Evolutionary conservation across 108 stramenopile genomes (phyloP).

Genomic region (Fragilariopsis cylindrus): DNA sequence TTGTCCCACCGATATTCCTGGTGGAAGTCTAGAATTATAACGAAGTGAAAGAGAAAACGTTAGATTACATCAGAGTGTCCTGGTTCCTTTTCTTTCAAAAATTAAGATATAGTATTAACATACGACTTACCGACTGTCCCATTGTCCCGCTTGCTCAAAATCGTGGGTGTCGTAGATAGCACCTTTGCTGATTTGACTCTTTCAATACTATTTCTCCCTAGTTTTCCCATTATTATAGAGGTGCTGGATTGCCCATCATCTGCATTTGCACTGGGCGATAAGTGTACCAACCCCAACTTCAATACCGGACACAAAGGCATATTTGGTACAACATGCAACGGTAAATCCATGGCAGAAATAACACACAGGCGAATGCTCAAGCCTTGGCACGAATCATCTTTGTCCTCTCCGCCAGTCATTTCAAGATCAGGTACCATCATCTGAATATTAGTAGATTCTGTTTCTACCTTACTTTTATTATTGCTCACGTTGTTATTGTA

Average conservation of each 20-base stretch:
- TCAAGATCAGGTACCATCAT: background rate
- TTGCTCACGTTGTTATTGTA: too few relatives aligned
- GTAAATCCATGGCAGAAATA: conserved; percentile 72
- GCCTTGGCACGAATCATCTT: background rate
- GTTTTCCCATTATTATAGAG: conserved; percentile 4
- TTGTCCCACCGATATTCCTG: conserved; percentile 84
- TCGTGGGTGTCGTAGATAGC: conserved; percentile 39
- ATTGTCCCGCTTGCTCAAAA: conserved; percentile 52
- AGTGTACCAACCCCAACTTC: conserved; percentile 57
- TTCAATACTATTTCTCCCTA: conserved; percentile 26
- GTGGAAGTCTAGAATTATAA: conserved; percentile 55
- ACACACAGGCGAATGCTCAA: conserved; percentile 69
- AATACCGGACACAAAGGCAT: conserved; percentile 77
- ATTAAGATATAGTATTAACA: too few relatives aligned
- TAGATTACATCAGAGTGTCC: too few relatives aligned
- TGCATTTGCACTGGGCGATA: conserved; percentile 17
- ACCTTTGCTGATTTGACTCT: conserved; percentile 32
- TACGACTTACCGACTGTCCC: conserved; percentile 18
- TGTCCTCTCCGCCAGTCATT: background rate
- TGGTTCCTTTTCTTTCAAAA: too few relatives aligned
- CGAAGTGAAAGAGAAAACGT: too few relatives aligned
- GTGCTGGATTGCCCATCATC: background rate
- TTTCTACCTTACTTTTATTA: background rate
- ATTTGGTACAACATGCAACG: conserved; percentile 57
- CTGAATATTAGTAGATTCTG: background rate